Evolutionary conservation across 495 filamentous ascomycete genomes (phyloP), one percentile per base, ranked within the genome.

Genomic region (Tirmania nivea): DNA sequence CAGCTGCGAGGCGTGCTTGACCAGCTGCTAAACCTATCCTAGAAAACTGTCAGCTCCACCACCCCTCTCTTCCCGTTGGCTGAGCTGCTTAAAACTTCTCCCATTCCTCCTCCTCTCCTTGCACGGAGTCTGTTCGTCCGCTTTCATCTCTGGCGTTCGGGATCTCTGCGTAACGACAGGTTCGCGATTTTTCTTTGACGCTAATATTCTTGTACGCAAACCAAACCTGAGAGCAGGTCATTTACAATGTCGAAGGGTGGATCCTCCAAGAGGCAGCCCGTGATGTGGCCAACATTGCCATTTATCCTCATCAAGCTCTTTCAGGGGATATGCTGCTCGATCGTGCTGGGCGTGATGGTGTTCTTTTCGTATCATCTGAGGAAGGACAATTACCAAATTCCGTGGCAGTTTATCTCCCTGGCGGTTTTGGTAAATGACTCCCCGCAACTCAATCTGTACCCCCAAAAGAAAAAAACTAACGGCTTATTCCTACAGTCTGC

Each of bases 361-460:
- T 64, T 56, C 45, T 64, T 64, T 34, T 50, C 54, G n/a, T 64
- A 59, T 39, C 36, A 57, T 42, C 56, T 64, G 45, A 16, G 51
- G 42, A 49, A 54, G 10, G 62, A 61, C 35, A 48, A 54, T 1
- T 57, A 64, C 37, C n/a, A 35, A 11, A 56, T 58, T 37, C 62
- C 62, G 21, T 64, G 54, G 52, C 58, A 61, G 25, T 64, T 64
- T 45, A 25, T 60, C 20, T 21, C 47, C 12, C 25, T 64, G 1
- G 61, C 58, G 16, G 39, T 56, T 36, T 54, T 54, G 35, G 62
- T 64, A 59, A n/a, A 54, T 59, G 35, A 20, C 34, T n/a, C 54
- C 39, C 12, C 48, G 14, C 11, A 45, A 3, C 14, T 48, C 12
- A 14, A 34, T 8, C 34, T 14, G 12, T 19, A 42, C 9, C 36